These are phyloP conservation scores for Sutorius australiensis DNA, from an alignment of 768 basidiomycete species.

Conservation along the genomic window DNA sequence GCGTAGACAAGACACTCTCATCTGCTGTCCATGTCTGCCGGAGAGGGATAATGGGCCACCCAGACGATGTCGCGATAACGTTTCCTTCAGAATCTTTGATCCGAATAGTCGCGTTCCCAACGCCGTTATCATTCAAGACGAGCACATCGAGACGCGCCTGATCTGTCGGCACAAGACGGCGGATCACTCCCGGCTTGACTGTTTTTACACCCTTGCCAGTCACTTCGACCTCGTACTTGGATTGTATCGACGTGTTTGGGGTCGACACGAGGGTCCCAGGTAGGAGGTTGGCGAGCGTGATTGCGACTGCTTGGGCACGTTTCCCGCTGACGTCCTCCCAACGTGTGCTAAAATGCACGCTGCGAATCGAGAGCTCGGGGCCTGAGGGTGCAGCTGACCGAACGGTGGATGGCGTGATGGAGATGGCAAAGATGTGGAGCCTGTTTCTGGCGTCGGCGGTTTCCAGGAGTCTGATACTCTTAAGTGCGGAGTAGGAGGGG, in stretches of 20 bases:
- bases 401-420: constrained; percentile 35
- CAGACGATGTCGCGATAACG: constrained; percentile 33
- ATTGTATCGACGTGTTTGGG: constrained; percentile 30
- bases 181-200: constrained; percentile 37
- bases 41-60: constrained; percentile 39
- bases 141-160: constrained; percentile 48
- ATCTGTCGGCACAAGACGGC: constrained; percentile 49
- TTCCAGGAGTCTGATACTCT: constrained; percentile 43
- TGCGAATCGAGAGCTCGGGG: constrained; percentile 39
- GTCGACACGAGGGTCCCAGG: constrained; percentile 30
- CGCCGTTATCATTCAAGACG: constrained; percentile 33
- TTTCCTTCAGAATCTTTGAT: constrained; percentile 35
- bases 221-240: constrained; percentile 36
- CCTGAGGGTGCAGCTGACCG: constrained; percentile 20
- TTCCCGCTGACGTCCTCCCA: constrained; percentile 39
- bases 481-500: constrained; percentile 37
- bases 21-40: constrained; percentile 40
- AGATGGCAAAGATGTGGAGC: constrained; percentile 45
- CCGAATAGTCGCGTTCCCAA: constrained; percentile 28
- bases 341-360: constrained; percentile 42
- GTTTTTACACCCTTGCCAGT: constrained; percentile 41
- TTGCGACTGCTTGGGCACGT: constrained; percentile 46
- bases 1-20: constrained; percentile 35
- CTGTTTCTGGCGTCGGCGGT: constrained; percentile 26
- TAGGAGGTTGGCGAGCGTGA: constrained; percentile 50